Percentiles rank a stretch among this genome's conserved stretches.
These are phyloP conservation scores for Stellera chamaejasme DNA, from an alignment of 345 rosid species.

Conservation along the genomic window DNA sequence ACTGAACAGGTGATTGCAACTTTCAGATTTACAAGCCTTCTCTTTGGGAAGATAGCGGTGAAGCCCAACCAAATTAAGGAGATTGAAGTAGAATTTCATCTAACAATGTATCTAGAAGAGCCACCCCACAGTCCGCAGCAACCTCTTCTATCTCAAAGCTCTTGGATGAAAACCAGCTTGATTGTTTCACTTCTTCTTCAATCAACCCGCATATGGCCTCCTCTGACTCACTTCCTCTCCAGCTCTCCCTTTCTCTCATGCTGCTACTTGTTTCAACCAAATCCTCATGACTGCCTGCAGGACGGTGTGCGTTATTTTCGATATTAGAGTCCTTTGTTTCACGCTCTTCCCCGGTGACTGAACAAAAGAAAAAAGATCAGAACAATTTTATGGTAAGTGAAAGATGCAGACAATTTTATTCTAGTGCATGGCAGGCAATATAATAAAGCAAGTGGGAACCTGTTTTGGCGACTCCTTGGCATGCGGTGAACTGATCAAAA, in stretches of 20 bases:
- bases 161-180: conserved; percentile 19
- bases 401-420: too few relatives aligned
- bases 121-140: conserved; percentile 25
- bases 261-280: too few relatives aligned
- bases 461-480: conserved; percentile 26
- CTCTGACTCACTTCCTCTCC: too few relatives aligned
- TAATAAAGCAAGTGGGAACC: conserved; percentile 18
- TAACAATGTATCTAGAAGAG: conserved; percentile 28
- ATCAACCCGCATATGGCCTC: conserved; percentile 14
- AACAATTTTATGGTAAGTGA: too few relatives aligned
- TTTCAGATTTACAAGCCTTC: too few relatives aligned
- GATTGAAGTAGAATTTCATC: conserved; percentile 27
- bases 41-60: too few relatives aligned
- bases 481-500: conserved; percentile 34
- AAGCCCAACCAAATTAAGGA: background rate
- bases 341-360: conserved; percentile 14
- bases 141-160: conserved; percentile 22
- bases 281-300: too few relatives aligned
- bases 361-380: background rate
- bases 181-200: conserved; percentile 13
- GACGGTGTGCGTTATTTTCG: too few relatives aligned
- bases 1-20: too few relatives aligned
- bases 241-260: background rate
- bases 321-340: conserved; percentile 4
- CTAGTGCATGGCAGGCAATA: too few relatives aligned